Conservation (phyloP, 495 filamentous ascomycete species). For the Rostrohypoxylon terebratum region DNA sequence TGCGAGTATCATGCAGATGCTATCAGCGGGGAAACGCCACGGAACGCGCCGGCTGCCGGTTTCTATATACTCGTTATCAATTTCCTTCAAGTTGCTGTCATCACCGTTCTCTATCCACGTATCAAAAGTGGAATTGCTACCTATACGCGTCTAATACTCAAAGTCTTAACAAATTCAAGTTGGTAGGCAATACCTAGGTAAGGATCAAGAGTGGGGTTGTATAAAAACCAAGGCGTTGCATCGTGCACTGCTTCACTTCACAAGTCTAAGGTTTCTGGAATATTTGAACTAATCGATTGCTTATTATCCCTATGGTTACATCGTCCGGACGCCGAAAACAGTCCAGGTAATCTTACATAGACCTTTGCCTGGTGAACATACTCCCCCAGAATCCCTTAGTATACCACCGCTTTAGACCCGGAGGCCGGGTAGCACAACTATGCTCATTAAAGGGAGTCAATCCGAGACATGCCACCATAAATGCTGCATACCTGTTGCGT, state of each 20-base stretch:
- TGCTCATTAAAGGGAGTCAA: neutral
- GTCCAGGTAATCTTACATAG: conserved; percentile 24
- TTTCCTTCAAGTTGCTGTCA: neutral
- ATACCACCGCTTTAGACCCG: neutral
- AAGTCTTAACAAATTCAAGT: neutral
- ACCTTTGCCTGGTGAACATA: neutral
- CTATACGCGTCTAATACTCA: neutral
- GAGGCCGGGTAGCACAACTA: conserved; percentile 10
- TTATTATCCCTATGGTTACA: conserved; percentile 14
- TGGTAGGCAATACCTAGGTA: neutral
- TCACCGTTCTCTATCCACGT: neutral
- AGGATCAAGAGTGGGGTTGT: neutral
- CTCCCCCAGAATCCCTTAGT: neutral
- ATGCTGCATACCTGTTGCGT: conserved; percentile 1
- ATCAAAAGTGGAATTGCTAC: neutral
- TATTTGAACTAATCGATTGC: neutral
- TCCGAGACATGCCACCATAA: neutral
- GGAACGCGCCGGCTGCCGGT: conserved; percentile 34
- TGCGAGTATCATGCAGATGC: conserved; percentile 4
- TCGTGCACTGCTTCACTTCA: neutral
- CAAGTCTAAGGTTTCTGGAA: conserved; percentile 1
- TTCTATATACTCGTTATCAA: neutral
- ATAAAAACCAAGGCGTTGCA: neutral
- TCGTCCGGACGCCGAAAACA: conserved; percentile 1
- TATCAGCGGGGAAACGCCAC: conserved; percentile 24